phyloP scores from a whole-genome alignment of 306 rosid species.

The Quillaja saponaria region DNA sequence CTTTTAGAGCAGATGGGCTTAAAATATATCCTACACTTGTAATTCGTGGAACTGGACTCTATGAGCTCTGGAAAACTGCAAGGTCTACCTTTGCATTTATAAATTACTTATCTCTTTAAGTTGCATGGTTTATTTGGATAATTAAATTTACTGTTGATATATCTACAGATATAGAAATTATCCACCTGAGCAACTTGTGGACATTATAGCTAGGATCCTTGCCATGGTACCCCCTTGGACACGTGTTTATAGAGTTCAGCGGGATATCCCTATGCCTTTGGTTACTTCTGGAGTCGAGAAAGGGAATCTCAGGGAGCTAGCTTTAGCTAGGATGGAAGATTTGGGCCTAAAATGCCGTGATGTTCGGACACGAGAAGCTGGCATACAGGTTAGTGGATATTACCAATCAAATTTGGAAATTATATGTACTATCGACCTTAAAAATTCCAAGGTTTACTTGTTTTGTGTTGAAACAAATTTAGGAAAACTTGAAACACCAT shows the following conservation, averaged over 20 bases:
- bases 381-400: slow-evolving; percentile 71
- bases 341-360: slow-evolving; percentile 95
- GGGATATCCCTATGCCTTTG: slow-evolving; percentile 97
- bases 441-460: background rate
- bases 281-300: slow-evolving; percentile 99
- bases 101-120: background rate
- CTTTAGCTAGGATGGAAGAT: slow-evolving; percentile 97
- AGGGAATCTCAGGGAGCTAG: slow-evolving; percentile 92
- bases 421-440: slow-evolving; percentile 3
- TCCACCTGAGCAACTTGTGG: slow-evolving; percentile 98
- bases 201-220: slow-evolving; percentile 87
- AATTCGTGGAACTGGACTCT: slow-evolving; percentile 98
- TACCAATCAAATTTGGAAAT: slow-evolving; percentile 20
- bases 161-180: slow-evolving; percentile 85
- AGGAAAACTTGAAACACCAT: slow-evolving; percentile 22
- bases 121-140: slow-evolving; percentile 12
- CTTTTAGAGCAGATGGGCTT: slow-evolving; percentile 95
- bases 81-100: slow-evolving; percentile 45
- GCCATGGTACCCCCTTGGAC: slow-evolving; percentile 99
- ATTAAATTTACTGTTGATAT: slow-evolving; percentile 17
- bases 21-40: slow-evolving; percentile 96
- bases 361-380: slow-evolving; percentile 97
- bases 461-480: slow-evolving; percentile 9
- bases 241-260: slow-evolving; percentile 97
- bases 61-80: slow-evolving; percentile 99